Percentiles rank a stretch among this genome's conserved stretches.
phyloP scores from a whole-genome alignment of 139 green algal species.

The Pycnococcus provasolii region DNA sequence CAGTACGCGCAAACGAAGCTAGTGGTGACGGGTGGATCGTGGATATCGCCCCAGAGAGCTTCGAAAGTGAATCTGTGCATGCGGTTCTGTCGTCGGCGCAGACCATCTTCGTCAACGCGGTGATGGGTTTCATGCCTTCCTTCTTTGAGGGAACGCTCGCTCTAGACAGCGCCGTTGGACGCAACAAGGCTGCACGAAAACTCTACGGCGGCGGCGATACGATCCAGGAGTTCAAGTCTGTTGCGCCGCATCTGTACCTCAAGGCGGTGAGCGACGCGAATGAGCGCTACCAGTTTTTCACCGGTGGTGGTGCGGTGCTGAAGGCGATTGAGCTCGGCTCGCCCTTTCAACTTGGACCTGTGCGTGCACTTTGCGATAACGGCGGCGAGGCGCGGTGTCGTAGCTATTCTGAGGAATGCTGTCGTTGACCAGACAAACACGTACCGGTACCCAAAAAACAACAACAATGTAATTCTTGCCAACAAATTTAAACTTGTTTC shows the following conservation, averaged over 20 bases:
- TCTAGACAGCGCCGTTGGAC: conserved; percentile 21
- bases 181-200: conserved; percentile 29
- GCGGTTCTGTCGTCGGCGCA: conserved; percentile 14
- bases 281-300: conserved; percentile 27
- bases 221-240: conserved; percentile 34
- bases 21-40: conserved; percentile 20
- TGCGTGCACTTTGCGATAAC: conserved; percentile 25
- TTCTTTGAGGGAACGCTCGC: conserved; percentile 33
- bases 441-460: too few relatives aligned
- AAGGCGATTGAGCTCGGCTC: conserved; percentile 28
- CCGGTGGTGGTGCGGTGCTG: conserved; percentile 34
- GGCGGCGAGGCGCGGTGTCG: background rate
- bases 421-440: too few relatives aligned
- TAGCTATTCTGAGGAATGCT: too few relatives aligned
- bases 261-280: conserved; percentile 17
- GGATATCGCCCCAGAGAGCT: conserved; percentile 25
- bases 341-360: conserved; percentile 21
- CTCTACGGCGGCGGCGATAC: conserved; percentile 36
- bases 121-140: conserved; percentile 32
- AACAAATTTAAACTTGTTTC: too few relatives aligned
- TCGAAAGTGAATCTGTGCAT: conserved; percentile 1
- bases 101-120: conserved; percentile 39
- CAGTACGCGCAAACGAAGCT: background rate
- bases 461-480: too few relatives aligned
- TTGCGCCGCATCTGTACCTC: conserved; percentile 23